These are phyloP conservation scores for Bisporella sp. DNA, from an alignment of 2,329 filamentous ascomycete genomes.

Conservation along the genomic window DNA sequence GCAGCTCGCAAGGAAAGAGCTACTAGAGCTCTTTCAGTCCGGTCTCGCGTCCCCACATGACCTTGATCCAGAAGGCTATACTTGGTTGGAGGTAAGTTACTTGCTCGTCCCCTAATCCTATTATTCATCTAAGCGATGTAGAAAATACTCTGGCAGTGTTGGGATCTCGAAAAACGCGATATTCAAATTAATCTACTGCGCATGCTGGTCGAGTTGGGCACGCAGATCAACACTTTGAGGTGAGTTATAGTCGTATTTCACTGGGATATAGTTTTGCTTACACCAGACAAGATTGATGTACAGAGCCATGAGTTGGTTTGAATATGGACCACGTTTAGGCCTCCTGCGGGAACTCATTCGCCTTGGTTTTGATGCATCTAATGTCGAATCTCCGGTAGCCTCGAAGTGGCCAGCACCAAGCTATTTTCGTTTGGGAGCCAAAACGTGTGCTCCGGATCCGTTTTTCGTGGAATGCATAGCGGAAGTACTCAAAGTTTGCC, in stretches of 20 bases:
- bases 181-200: not conserved
- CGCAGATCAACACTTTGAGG: slow-evolving; percentile 2
- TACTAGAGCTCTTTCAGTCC: slow-evolving; percentile 1
- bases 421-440: not conserved
- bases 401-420: not conserved
- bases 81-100: slow-evolving; percentile 1
- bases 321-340: not conserved
- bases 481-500: slow-evolving; percentile 1
- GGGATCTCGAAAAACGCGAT: no score
- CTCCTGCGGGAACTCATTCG: not conserved
- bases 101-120: not conserved
- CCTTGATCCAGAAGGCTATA: not conserved
- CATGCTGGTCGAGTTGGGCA: slow-evolving; percentile 2
- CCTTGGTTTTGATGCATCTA: slow-evolving; percentile 1
- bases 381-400: not conserved
- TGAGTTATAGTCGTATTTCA: not conserved
- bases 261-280: no score
- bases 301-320: not conserved
- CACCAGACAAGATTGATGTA: not conserved
- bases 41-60: slow-evolving; percentile 1
- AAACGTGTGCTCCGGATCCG: not conserved
- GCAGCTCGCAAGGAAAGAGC: not conserved
- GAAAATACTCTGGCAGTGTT: no score
- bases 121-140: no score
- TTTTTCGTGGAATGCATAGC: slow-evolving; percentile 5